Conservation (phyloP, 305 asterid species). For the Fraxinus sp. region DNA sequence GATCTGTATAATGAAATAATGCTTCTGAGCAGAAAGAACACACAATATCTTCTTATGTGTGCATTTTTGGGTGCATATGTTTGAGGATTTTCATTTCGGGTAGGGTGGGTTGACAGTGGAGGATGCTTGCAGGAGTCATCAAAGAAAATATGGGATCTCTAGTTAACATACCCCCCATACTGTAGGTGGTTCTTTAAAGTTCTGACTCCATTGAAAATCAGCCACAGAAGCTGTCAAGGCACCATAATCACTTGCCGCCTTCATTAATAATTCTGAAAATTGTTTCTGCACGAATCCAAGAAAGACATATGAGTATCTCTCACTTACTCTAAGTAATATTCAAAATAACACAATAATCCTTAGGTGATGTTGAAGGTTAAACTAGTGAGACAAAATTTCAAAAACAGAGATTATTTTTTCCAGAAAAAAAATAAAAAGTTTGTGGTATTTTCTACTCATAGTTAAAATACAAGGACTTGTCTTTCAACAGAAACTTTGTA, state of each 20-base stretch:
- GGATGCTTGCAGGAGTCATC: neutral
- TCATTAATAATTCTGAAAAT: constrained; percentile 90
- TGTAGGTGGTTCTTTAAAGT: constrained; percentile 93
- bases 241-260: constrained; percentile 98
- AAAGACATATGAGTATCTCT: neutral
- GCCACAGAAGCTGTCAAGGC: constrained; percentile 81
- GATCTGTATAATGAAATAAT: neutral
- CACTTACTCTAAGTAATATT: neutral
- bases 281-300: constrained; percentile 61
- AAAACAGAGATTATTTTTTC: neutral
- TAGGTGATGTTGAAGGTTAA: neutral
- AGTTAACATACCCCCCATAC: constrained; percentile 83
- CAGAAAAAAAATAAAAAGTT: neutral
- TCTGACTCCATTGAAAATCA: constrained; percentile 94
- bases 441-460: neutral
- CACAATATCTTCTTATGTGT: neutral
- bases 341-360: neutral
- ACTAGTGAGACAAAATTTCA: neutral
- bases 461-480: neutral
- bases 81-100: neutral
- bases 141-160: neutral
- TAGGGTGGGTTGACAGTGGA: neutral
- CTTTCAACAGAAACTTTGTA: neutral
- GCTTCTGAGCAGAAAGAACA: neutral
- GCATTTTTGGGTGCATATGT: neutral